phyloP scores from a whole-genome alignment of 129 eudicot genomes.

The Apium graveolens region DNA sequence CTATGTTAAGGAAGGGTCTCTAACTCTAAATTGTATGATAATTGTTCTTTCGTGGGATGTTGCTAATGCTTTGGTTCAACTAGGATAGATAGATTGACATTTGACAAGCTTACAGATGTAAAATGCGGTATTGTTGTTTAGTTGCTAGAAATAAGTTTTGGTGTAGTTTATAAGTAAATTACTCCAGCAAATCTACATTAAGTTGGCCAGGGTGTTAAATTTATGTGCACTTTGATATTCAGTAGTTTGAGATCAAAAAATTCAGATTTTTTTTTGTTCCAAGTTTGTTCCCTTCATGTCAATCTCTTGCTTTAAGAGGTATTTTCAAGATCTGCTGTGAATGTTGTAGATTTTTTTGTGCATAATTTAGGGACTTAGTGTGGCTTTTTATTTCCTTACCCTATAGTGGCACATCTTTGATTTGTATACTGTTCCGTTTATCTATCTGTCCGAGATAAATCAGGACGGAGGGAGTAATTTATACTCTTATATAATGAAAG shows the following conservation, averaged over 20 bases:
- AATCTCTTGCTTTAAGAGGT: neutral
- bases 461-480: too few species aligned
- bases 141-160: neutral
- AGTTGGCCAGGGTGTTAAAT: neutral
- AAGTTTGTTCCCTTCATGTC: neutral
- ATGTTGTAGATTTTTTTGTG: neutral
- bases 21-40: neutral
- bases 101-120: neutral
- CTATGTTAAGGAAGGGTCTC: conserved; percentile 12
- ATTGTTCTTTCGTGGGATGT: neutral
- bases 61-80: neutral
- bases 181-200: neutral
- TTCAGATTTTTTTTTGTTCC: neutral
- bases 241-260: too few species aligned
- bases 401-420: neutral
- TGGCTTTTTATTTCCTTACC: neutral
- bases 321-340: neutral
- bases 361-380: neutral
- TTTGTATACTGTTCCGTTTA: neutral
- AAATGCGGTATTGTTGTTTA: neutral
- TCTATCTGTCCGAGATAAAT: too few species aligned
- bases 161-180: neutral
- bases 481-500: neutral
- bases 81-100: neutral
- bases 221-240: too few species aligned